Evolutionary conservation across 129 eudicot species (phyloP), one percentile per base, ranked within the genome.

Genomic region (Oenanthe sinensis): DNA sequence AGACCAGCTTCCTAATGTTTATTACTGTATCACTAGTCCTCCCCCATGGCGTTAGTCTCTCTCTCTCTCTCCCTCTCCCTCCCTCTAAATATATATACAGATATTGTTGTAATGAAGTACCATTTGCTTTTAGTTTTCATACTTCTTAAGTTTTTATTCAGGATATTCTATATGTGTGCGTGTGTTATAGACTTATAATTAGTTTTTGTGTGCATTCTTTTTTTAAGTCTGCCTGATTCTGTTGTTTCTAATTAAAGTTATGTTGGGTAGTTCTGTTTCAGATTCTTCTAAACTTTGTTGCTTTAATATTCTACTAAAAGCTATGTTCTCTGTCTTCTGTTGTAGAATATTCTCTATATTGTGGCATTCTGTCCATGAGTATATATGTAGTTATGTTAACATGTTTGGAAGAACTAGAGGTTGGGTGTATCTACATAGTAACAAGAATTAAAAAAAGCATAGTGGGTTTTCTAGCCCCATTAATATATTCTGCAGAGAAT

Each of bases 41-140:
- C 98, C 98, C 8, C 93, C 93, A 75, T 92, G 98, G 98, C 96
- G 98, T 92, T 19, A 90, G 93, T 88, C 24, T 79, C 84, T 85
- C 43, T 17, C 39, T 55, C n/a, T 46, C 75, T 5, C 55, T 16
- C 55, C 14, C 55, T 12, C n/a, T 46, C 75, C 17, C 55, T 16
- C 55, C 14, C 55, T 12, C 22, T 1, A 1, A 13, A 48, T 20
- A 50, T 50, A 22, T 20, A 17, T 50, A 50, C 58, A 17, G 6
- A 50, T 50, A 14, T 48, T 48, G 54, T 55, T 55, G 68, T 20
- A 19, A 60, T 60, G 68, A 60, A n/a, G 68, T 24, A 17, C 3
- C 49, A 10, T 46, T 14, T 46, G 15, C 49, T 46, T 46, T 46
- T 12, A 11, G 49, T 49, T 39, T 39, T 3, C 42, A 39, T 39